These are phyloP conservation scores for Botryosphaeria dothidea DNA, from an alignment of 2,329 filamentous ascomycete species.

Conservation along the genomic window DNA sequence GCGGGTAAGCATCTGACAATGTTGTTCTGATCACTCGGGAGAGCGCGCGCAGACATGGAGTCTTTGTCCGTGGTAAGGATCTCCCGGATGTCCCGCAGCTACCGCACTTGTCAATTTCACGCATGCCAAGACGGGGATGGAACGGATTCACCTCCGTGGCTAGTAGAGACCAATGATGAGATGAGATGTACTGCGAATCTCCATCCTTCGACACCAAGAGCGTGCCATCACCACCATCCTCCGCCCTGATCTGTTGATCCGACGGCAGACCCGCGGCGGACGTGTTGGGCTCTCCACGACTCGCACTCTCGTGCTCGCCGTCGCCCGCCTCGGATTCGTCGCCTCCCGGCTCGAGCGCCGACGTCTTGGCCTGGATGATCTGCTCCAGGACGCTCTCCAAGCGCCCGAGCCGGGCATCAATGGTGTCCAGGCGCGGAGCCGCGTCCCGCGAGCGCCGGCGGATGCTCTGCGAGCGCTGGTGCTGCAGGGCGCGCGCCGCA, in stretches of 20 bases:
- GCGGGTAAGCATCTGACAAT: not conserved
- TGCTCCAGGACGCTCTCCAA: slow-evolving; percentile 35
- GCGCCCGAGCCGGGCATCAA: slow-evolving; percentile 34
- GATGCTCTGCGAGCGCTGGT: not conserved
- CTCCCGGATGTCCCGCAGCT: slow-evolving; percentile 20
- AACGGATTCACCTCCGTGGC: slow-evolving; percentile 28
- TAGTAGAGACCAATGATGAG: slow-evolving; percentile 39
- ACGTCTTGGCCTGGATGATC: not conserved
- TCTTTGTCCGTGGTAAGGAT: not conserved
- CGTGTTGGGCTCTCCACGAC: not conserved
- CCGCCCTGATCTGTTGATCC: slow-evolving; percentile 30
- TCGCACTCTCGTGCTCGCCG: not conserved
- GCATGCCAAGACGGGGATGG: too few species aligned
- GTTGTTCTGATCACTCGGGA: not conserved
- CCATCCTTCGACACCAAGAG: slow-evolving; percentile 34
- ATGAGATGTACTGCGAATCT: slow-evolving; percentile 37
- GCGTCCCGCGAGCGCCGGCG: slow-evolving; percentile 25
- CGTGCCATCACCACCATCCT: slow-evolving; percentile 36
- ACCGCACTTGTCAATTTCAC: not conserved
- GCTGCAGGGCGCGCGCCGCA: not conserved
- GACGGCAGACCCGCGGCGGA: slow-evolving; percentile 16
- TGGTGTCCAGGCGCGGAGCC: slow-evolving; percentile 1
- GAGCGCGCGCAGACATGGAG: not conserved
- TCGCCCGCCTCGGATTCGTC: not conserved
- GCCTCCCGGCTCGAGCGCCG: slow-evolving; percentile 16